Evolutionary conservation across 495 filamentous ascomycete species (phyloP), one percentile per base, ranked within the genome.

Genomic region (Cladorrhinum samala): DNA sequence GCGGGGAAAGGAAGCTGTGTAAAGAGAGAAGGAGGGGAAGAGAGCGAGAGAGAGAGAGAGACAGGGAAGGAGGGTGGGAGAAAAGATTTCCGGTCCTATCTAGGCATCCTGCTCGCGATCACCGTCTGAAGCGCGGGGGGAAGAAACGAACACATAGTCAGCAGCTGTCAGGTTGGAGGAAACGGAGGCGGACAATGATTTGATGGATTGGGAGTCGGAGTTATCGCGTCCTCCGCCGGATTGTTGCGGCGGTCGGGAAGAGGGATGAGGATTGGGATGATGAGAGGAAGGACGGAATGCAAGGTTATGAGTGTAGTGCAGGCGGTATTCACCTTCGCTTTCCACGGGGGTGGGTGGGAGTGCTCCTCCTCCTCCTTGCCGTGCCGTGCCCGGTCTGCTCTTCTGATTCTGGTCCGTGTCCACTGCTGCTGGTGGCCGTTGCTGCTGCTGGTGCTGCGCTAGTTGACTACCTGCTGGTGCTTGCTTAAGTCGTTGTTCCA

Each of bases 401-500:
- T 63, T 46, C 46, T 71, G 61, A 47, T 61, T 27, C 37, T 68
- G 56, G 50, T 63, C 60, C 9, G 9, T 44, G 39, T 60, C 53
- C 40, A 71, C n/a, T n/a, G 46, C 18, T 68, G 63, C 42, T 61
- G 65, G 47, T 58, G 2, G 55, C 45, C 20, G 48, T 33, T 38
- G 38, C 33, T 33, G 14, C 56, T 51, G 23, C 52, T 25, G 46
- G 63, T 59, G 14, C n/a, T 2, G 19, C 24, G n/a, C n/a, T n/a
- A n/a, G n/a, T n/a, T n/a, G n/a, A n/a, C n/a, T 45, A 14, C 17
- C 30, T 41, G 17, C n/a, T 8, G 39, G 39, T 41, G 39, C 45
- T 40, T 36, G 70, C 68, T 88, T 85, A 9, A 97, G 78, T 17
- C 85, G 84, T 60, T 84, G 74, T 71, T 97, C 92, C 54, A 92